Evolutionary conservation across 1,284 basidiomycete species (phyloP), one percentile per base, ranked within the genome.

Genomic region (Vanrija sp.): DNA sequence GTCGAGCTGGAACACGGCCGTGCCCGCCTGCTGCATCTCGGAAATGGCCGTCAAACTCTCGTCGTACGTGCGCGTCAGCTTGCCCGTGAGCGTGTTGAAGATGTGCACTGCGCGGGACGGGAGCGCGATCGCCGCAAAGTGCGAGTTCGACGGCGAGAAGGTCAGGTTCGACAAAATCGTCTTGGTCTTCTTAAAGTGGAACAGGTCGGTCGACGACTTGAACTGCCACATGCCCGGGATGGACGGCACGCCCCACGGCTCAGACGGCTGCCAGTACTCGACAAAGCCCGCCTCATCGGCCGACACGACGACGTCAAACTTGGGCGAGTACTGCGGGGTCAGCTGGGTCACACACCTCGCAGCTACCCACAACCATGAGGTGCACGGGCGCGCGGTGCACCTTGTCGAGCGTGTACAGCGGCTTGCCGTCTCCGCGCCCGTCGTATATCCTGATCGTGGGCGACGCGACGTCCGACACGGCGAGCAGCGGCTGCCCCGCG

Each of bases 181-280:
- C 79, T 92, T 95, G 38, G 89, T 85, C 92, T 98, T 99, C 78
- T 97, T 98, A 78, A 98, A 99, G 62, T 97, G 94, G 74, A 97
- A 98, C 27, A 98, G 76, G 68, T 98, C 93, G 0, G 96, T 98
- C 41, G 85, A 81, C 42, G 85, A 88, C 75, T 98, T 98, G 79
- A 83, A 92, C 42, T 85, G 80, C 90, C 95, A 99, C 57, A 98
- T 74, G 1, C 86, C 86, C 0, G 84, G 80, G 5, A 88, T 79
- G 61, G 84, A 85, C 0, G 95, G 94, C 38, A 86, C 78, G 47
- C 85, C 85, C 66, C 92, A 97, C 1, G 89, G 89, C 65, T 95
- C 91, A 9, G 72, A 76, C 0, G 93, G 91, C 67, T 86, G 84
- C 96, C 96, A 99, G 74, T 96, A 98, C 73, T 99, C 96, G 48